Evolutionary conservation across 176 grass and related monocot genomes (phyloP).

Genomic region (maize (Zea mays)): DNA sequence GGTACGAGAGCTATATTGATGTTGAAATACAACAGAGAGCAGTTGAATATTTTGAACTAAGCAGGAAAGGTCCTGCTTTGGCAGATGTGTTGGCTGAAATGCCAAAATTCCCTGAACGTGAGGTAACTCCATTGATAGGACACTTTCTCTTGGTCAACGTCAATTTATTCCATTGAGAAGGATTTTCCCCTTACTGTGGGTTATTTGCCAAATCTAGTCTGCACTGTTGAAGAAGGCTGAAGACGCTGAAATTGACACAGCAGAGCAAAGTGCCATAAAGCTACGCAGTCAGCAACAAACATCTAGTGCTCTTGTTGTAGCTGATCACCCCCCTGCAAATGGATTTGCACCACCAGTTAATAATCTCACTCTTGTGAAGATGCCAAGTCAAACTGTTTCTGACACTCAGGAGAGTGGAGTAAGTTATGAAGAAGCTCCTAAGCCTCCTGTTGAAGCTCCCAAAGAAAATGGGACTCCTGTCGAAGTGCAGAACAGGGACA

Average conservation of each 20-base stretch:
- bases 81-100: slow-evolving; percentile 96
- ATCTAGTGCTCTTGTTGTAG: slow-evolving; percentile 84
- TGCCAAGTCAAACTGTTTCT: slow-evolving; percentile 78
- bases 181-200: slow-evolving; percentile 19
- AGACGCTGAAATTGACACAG: slow-evolving; percentile 96
- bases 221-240: slow-evolving; percentile 94
- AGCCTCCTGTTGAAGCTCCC: slow-evolving; percentile 37
- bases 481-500: slow-evolving; percentile 43
- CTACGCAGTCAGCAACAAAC: slow-evolving; percentile 89
- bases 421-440: slow-evolving; percentile 40
- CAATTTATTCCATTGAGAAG: slow-evolving; percentile 22
- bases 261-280: slow-evolving; percentile 99
- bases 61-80: slow-evolving; percentile 85
- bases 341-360: slow-evolving; percentile 62
- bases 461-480: slow-evolving; percentile 68
- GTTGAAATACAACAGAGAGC: slow-evolving; percentile 99
- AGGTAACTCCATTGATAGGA: slow-evolving; percentile 46
- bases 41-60: slow-evolving; percentile 92
- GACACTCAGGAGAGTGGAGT: slow-evolving; percentile 61
- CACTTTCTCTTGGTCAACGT: slow-evolving; percentile 21
- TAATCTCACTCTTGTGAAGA: slow-evolving; percentile 87
- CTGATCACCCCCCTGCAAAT: slow-evolving; percentile 68
- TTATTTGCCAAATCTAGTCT: slow-evolving; percentile 74
- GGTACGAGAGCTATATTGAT: slow-evolving; percentile 97
- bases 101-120: slow-evolving; percentile 97